Conservation (phyloP, 306 rosid genomes). For the Rubus idaeus region DNA sequence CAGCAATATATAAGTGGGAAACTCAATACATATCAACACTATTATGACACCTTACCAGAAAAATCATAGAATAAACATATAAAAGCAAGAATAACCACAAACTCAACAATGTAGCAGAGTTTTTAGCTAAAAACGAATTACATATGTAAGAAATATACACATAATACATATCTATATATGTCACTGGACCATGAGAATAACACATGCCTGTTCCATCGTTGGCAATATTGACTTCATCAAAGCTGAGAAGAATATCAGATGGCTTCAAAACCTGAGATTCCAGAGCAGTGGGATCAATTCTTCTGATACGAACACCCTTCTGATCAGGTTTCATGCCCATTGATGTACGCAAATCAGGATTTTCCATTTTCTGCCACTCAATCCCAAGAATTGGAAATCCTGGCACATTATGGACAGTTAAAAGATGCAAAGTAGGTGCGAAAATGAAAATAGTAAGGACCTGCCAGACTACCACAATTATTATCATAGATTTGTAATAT, state of each 20-base stretch:
- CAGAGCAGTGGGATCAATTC: constrained; percentile 90
- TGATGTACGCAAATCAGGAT: constrained; percentile 82
- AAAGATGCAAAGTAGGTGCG: background rate
- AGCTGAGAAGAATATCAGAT: constrained; percentile 90
- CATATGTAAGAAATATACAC: background rate
- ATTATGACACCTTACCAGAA: background rate
- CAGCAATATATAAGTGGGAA: background rate
- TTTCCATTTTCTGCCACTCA: constrained; percentile 99
- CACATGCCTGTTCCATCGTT: constrained; percentile 91
- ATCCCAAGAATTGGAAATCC: constrained; percentile 95
- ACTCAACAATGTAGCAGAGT: background rate
- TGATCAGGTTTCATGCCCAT: constrained; percentile 84
- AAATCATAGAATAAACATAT: background rate
- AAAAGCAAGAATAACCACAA: background rate
- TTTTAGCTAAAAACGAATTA: background rate
- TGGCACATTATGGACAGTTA: constrained; percentile 28
- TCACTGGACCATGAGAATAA: background rate
- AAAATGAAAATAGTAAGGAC: background rate
- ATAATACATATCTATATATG: background rate
- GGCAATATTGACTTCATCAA: constrained; percentile 89
- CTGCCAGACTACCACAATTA: background rate
- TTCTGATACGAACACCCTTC: constrained; percentile 94
- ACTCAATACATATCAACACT: background rate
- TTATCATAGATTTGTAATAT: background rate
- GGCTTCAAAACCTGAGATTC: constrained; percentile 83